Evolutionary conservation across 495 filamentous ascomycete genomes (phyloP), one percentile per base, ranked within the genome.

Genomic region (Trichocladium antarcticum): DNA sequence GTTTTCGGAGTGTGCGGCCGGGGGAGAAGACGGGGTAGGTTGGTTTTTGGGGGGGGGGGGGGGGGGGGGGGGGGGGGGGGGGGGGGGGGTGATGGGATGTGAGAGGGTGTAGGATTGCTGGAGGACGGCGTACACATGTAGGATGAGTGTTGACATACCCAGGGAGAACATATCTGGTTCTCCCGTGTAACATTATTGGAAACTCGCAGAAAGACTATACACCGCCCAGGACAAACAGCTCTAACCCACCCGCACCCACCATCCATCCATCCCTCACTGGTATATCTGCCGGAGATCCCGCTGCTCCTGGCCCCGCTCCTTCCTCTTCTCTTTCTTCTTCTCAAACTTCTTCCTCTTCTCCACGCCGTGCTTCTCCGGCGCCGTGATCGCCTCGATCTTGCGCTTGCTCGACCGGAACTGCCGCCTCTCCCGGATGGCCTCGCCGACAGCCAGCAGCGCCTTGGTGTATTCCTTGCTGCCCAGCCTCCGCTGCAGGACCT

Each of bases 321-420:
- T 90, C 61, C 85, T 78, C 69, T 79, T 81, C 54, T 79, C 83
- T 64, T 80, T 88, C 75, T 90, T 89, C 69, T 80, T 81, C 57
- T 89, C 89, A 49, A 83, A 80, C 69, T 84, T 90, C 67, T 81
- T 84, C 66, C 76, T 79, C 81, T 97, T 98, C 55, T 83, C 79
- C 58, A 73, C 72, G 10, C 80, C 86, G 49, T 76, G 76, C 56
- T 72, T 80, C 71, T 95, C 87, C 9, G 92, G 90, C 50, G 83
- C 78, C 22, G 73, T 75, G 16, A 98, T 81, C 22, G 84, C 83
- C 58, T 90, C 88, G 49, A 96, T 83, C 60, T 82, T 83, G 56
- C 92, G 73, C 75, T 98, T 96, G 45, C 70, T 75, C 35, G 82
- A 79, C 61, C 92, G 68, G 42, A 76, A 77, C 55, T 84, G 79